Base-by-base conservation (phyloP, 1,284 basidiomycete genomes). In the Cryptococcus neoformans region DNA sequence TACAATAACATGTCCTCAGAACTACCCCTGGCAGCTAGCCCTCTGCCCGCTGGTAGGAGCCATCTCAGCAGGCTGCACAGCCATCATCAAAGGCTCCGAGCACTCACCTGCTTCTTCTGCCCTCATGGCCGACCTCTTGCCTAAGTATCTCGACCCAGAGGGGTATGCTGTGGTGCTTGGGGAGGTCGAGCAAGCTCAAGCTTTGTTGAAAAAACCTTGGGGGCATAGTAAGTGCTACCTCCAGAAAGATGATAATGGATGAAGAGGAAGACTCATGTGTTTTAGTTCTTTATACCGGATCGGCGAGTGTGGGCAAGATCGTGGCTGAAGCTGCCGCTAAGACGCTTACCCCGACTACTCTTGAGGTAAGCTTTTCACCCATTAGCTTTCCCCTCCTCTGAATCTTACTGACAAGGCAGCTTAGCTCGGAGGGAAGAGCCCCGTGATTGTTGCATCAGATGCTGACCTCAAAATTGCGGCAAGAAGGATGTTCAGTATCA, bases 251-350 rank as follows among this genome's bases (percentile, higher is more conserved):
- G 38, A 16, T 36, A 34, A 62, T 64, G 83, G 21, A 21, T 21
- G 21, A 21, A 21, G 21, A 21, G 21, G 21, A 21, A 21, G 21
- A 21, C 21, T 21, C 21, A 58, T 77, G 57, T 60, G 78, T 62
- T 83, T 82, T 81, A 81, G 87, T 73, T 49, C 60, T 87, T 81
- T 89, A 88, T 62, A 86, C 84, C 35, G 86, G 84, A 7, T 85
- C 86, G 48, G 83, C 85, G 52, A 80, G 80, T 16, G 86, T 96
- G 5, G 93, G 83, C 0, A 85, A 82, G 64, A 85, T 96, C 58
- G 84, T 97, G 9, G 85, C 88, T 7, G 78, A 81, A 0, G 92
- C 93, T 0, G 92, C 92, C 3, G 92, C 90, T 8, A 89, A 93
- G 75, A 85, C 87, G 54, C 79, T 96, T 16, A 91, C 91, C 0